These are phyloP conservation scores for Cutaneotrichosporon arboriforme DNA, from an alignment of 1,284 basidiomycete species.

Conservation along the genomic window DNA sequence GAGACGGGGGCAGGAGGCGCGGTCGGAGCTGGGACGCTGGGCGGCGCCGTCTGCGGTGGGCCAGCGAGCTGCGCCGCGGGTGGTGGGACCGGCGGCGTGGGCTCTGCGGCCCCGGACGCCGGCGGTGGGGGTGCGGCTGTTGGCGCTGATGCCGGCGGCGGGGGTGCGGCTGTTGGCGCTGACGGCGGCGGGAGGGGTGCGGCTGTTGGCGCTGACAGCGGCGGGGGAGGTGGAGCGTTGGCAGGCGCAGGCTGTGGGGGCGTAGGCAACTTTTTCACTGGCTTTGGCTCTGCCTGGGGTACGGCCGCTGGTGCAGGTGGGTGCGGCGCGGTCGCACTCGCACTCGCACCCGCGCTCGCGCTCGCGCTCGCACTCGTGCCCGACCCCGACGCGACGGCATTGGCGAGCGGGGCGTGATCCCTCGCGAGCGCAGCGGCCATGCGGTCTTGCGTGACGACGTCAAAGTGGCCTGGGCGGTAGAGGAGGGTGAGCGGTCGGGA, in stretches of 20 bases:
- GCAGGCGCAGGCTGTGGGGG: no score
- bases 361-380: background rate
- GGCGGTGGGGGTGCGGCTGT: background rate
- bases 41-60: background rate
- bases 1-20: background rate
- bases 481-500: constrained; percentile 54
- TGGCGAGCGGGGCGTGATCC: background rate
- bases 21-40: background rate
- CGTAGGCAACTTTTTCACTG: no score
- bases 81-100: background rate
- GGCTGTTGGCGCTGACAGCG: background rate
- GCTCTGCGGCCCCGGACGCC: background rate
- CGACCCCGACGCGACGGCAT: background rate
- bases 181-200: no score
- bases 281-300: no score
- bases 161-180: background rate
- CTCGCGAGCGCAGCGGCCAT: background rate
- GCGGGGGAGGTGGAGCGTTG: no score
- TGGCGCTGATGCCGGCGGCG: background rate
- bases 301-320: no score
- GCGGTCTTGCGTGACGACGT: constrained; percentile 54
- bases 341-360: background rate
- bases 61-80: background rate
- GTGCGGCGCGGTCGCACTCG: no score
- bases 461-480: constrained; percentile 73